Base-by-base conservation (phyloP, 106 monocot genomes). In the Dendrobium nobile region DNA sequence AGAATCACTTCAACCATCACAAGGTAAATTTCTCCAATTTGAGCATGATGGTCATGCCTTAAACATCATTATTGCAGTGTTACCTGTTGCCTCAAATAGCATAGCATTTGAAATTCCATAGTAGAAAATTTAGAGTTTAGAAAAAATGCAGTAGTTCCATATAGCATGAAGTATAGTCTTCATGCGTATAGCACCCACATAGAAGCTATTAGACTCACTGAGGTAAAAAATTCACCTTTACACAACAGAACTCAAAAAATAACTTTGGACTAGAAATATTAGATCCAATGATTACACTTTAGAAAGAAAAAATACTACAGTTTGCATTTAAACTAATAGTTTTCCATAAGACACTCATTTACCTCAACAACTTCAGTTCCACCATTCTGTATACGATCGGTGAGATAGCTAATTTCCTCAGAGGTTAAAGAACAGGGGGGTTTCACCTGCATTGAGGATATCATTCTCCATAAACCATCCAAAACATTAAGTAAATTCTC, bases 361-460 rank as follows among this genome's bases (percentile, higher is more conserved):
- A 95, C 98, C 95, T 99, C 98, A 79, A 99, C 98, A 77, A 99
- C 98, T 89, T 99, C 98, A 72, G 98, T 99, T 55, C 98, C 95
- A 5, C 95, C 98, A 88, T 99, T 99, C 83, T 99, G 98, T 72
- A 99, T 99, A 43, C 98, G 91, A 77, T 99, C 76, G 28, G 95
- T 95, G n/a, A 99, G 85, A 79, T 92, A 88, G 42, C 73, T 80
- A 22, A 93, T 82, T 88, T 99, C 98, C 37, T 95, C 92, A 41
- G 84, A 10, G 27, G 98, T 93, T 70, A 99, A 93, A 20, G 88
- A 90, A 73, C 89, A 89, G 28, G 98, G 87, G 64, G 95, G 98
- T 33, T 84, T 91, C 40, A 95, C 92, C 98, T 99, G 81, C 72
- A 86, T 51, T 74, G 33, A 37, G 67, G 9, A 5, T n/a, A 26